These are phyloP conservation scores for Cystofilobasidium bisporidii DNA, from an alignment of 768 basidiomycete genomes.

Conservation along the genomic window DNA sequence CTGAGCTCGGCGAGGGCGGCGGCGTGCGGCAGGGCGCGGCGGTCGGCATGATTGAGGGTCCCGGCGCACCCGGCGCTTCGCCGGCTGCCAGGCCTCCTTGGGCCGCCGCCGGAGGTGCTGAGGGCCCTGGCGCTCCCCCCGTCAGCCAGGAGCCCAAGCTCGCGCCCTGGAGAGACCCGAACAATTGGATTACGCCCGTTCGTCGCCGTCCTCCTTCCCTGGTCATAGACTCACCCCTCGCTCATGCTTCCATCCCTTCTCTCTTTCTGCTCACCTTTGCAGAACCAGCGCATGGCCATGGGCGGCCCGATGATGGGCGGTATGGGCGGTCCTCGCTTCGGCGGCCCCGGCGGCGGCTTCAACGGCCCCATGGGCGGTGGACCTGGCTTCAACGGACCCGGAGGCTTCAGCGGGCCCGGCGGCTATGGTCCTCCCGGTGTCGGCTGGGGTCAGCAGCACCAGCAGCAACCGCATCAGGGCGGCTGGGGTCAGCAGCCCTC, in stretches of 20 bases:
- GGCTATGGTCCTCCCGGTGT: slow-evolving; percentile 5
- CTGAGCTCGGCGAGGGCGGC: slow-evolving; percentile 81
- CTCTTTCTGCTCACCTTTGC: not conserved
- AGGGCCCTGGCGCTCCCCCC: not conserved
- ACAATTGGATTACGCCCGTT: slow-evolving; percentile 27
- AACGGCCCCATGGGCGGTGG: slow-evolving; percentile 3
- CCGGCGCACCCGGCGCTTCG: not conserved
- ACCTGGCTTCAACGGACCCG: slow-evolving; percentile 3
- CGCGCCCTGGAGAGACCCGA: slow-evolving; percentile 25
- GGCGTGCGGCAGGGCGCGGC: slow-evolving; percentile 43
- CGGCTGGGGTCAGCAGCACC: not conserved
- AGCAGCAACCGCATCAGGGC: not conserved
- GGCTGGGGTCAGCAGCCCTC: not conserved
- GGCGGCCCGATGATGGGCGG: too few species aligned
- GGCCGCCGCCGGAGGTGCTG: slow-evolving; percentile 9
- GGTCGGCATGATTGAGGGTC: slow-evolving; percentile 27
- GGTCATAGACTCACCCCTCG: not conserved
- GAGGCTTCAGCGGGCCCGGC: not conserved
- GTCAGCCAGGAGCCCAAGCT: not conserved
- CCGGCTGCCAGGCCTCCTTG: slow-evolving; percentile 4
- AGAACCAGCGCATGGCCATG: slow-evolving; percentile 18
- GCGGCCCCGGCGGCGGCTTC: not conserved
- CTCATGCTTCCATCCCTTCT: not conserved
- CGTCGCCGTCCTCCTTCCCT: not conserved
- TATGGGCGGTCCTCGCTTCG: not conserved